phyloP scores from a whole-genome alignment of 495 filamentous ascomycete species.

The Aspergillus cristatus region DNA sequence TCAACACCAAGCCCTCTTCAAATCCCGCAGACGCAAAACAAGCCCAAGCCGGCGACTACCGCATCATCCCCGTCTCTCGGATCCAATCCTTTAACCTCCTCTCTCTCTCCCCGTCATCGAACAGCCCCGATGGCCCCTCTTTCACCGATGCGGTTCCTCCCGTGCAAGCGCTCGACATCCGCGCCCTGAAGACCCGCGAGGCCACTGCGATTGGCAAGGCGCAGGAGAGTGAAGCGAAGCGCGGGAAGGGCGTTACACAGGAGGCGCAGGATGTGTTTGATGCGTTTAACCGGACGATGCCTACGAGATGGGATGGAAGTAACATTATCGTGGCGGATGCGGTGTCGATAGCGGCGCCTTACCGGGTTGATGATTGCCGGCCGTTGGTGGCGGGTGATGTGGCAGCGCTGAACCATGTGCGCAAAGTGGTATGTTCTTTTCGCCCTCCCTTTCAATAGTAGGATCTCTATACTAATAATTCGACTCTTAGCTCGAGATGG shows the following conservation, averaged over 20 bases:
- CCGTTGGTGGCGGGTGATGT: constrained; percentile 39
- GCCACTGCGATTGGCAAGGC: constrained; percentile 43
- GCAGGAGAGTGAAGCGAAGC: constrained; percentile 43
- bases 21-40: constrained; percentile 28
- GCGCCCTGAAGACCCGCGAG: constrained; percentile 45
- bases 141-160: constrained; percentile 33
- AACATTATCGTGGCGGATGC: constrained; percentile 56
- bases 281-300: constrained; percentile 53
- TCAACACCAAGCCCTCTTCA: constrained; percentile 40
- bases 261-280: constrained; percentile 67
- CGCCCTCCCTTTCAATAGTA: too few relatives aligned
- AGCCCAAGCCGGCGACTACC: constrained; percentile 47
- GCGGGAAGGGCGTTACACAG: constrained; percentile 53
- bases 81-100: constrained; percentile 52
- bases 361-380: constrained; percentile 50
- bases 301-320: constrained; percentile 52
- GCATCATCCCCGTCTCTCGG: constrained; percentile 53
- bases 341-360: constrained; percentile 54
- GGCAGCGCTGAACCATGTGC: constrained; percentile 46
- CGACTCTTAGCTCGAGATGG: constrained; percentile 31
- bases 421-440: constrained; percentile 50
- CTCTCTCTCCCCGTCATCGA: constrained; percentile 21
- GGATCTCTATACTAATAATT: neutral
- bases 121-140: constrained; percentile 26
- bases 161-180: constrained; percentile 40